Evolutionary conservation across 345 rosid genomes (phyloP).

Genomic region (Geranium rotundifolium): DNA sequence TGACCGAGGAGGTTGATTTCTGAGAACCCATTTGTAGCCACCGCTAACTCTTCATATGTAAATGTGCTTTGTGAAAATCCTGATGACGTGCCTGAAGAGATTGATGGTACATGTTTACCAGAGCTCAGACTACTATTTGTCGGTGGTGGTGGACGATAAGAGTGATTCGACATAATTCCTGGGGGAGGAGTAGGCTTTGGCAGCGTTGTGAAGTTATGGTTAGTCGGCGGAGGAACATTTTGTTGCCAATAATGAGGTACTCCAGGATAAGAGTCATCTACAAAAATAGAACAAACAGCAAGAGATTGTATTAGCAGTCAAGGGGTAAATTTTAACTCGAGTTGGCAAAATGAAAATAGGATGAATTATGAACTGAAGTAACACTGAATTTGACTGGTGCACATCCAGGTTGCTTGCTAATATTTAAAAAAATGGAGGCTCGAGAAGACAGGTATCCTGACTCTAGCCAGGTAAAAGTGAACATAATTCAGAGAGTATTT

Average conservation of each 20-base stretch:
- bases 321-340: neutral
- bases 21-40: slow-evolving; percentile 46
- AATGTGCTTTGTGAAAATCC: slow-evolving; percentile 39
- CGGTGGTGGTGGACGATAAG: slow-evolving; percentile 14
- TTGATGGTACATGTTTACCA: slow-evolving; percentile 23
- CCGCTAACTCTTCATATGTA: slow-evolving; percentile 39
- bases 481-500: too few relatives aligned
- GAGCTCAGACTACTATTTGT: slow-evolving; percentile 30
- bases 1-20: slow-evolving; percentile 45
- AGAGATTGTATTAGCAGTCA: neutral
- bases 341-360: neutral
- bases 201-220: slow-evolving; percentile 9
- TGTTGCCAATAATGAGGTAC: slow-evolving; percentile 27
- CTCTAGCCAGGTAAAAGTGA: too few relatives aligned
- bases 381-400: neutral
- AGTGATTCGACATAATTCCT: slow-evolving; percentile 8
- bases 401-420: too few relatives aligned
- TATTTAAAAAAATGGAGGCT: too few relatives aligned
- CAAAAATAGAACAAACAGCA: neutral
- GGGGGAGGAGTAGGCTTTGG: slow-evolving; percentile 27
- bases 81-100: slow-evolving; percentile 27
- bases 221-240: slow-evolving; percentile 14
- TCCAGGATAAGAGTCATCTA: slow-evolving; percentile 17
- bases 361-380: neutral
- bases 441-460: too few relatives aligned